A percentile compares a stretch with the other conserved stretches of the same genome.
These are phyloP conservation scores for Cornus florida DNA, from an alignment of 148 eudicot genomes.

Conservation along the genomic window DNA sequence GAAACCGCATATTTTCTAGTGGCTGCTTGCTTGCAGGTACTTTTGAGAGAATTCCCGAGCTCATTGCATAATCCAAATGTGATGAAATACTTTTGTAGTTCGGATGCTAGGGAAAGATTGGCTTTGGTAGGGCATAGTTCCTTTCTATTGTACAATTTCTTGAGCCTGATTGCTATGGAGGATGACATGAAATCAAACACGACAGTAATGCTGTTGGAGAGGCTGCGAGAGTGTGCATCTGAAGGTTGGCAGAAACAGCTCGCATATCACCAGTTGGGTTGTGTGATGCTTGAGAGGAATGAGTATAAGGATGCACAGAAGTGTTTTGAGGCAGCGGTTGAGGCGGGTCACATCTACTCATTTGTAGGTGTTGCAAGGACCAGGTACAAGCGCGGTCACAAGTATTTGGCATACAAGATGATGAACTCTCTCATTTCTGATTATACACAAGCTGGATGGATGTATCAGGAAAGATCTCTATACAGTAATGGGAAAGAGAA, in stretches of 20 bases:
- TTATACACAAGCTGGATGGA: conserved; percentile 77
- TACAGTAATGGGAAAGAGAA: conserved; percentile 74
- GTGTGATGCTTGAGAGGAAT: conserved; percentile 77
- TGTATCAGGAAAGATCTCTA: conserved; percentile 83
- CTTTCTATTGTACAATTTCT: conserved; percentile 64
- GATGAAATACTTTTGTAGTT: conserved; percentile 56
- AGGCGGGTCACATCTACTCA: conserved; percentile 80
- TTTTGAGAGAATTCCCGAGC: conserved; percentile 73
- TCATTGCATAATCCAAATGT: conserved; percentile 55
- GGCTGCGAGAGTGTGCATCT: conserved; percentile 60
- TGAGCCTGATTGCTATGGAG: conserved; percentile 77
- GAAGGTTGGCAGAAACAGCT: conserved; percentile 73
- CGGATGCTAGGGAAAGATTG: conserved; percentile 58
- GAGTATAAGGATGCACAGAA: conserved; percentile 81
- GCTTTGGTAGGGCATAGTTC: conserved; percentile 65
- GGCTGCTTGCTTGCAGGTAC: conserved; percentile 83
- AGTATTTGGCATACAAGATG: conserved; percentile 66
- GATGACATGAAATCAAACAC: conserved; percentile 69
- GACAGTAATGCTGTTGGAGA: conserved; percentile 70
- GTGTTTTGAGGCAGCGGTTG: conserved; percentile 72
- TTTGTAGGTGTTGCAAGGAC: conserved; percentile 77
- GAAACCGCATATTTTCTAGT: conserved; percentile 71
- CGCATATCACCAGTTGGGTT: conserved; percentile 75
- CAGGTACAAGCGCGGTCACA: conserved; percentile 81
- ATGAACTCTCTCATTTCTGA: conserved; percentile 64